These are phyloP conservation scores for Xanthoceras sorbifolium DNA, from an alignment of 345 rosid species.

Conservation along the genomic window DNA sequence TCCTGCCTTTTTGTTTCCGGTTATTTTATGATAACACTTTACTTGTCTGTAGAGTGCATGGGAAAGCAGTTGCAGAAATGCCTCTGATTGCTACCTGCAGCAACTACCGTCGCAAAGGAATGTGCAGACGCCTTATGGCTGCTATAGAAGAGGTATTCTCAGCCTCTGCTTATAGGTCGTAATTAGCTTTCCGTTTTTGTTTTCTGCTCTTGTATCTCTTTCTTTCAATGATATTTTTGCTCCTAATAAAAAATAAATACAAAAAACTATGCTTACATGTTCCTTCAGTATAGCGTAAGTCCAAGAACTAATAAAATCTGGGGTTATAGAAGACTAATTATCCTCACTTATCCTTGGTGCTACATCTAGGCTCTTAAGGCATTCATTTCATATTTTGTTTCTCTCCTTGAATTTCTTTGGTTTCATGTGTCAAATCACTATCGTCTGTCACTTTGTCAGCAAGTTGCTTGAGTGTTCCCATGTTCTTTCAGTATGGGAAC, in stretches of 20 bases:
- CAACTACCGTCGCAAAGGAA: conserved; percentile 82
- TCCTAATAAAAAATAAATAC: background rate
- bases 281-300: background rate
- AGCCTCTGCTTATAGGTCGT: background rate
- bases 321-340: background rate
- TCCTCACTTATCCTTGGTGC: background rate
- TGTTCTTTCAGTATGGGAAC: background rate
- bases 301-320: background rate
- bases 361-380: background rate
- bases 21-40: conserved; percentile 17
- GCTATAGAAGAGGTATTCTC: conserved; percentile 79
- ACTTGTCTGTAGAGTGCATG: conserved; percentile 69
- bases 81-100: conserved; percentile 96
- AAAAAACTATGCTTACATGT: background rate
- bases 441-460: conserved; percentile 1
- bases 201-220: background rate
- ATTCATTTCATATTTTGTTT: background rate
- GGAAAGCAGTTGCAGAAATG: conserved; percentile 87
- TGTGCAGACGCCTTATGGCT: conserved; percentile 78
- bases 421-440: background rate
- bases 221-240: background rate
- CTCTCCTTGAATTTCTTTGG: background rate
- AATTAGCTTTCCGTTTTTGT: background rate
- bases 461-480: background rate
- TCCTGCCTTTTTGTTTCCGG: conserved; percentile 3